Evolutionary conservation across 2,329 filamentous ascomycete genomes (phyloP).

Genomic region (Fusarium vanettenii): DNA sequence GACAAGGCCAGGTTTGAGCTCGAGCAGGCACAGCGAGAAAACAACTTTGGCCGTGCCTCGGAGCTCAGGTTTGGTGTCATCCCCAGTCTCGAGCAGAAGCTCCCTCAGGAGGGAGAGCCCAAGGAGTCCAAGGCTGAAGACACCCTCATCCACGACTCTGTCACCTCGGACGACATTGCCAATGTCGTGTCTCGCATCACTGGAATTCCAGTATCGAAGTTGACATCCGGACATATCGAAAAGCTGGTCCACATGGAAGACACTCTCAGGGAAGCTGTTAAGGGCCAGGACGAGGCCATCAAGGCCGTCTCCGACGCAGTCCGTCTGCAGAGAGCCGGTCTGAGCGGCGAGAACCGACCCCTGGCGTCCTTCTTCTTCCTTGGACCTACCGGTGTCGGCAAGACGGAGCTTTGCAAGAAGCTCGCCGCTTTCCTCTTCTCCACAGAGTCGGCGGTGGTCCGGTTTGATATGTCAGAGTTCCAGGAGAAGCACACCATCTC

Average conservation of each 20-base stretch:
- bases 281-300: conserved; percentile 94
- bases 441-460: conserved; percentile 87
- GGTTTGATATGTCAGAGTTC: conserved; percentile 98
- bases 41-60: conserved; percentile 90
- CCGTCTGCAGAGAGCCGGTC: conserved; percentile 89
- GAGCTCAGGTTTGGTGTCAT: conserved; percentile 92
- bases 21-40: conserved; percentile 86
- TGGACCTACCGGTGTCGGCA: conserved; percentile 94
- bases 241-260: conserved; percentile 98
- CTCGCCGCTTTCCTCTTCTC: conserved; percentile 94
- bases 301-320: conserved; percentile 93
- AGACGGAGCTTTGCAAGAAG: conserved; percentile 97
- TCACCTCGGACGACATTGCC: conserved; percentile 95
- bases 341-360: conserved; percentile 91
- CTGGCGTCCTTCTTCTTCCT: conserved; percentile 98
- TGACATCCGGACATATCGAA: conserved; percentile 93
- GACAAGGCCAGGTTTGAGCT: conserved; percentile 88
- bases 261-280: conserved; percentile 82
- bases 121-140: conserved; percentile 53
- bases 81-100: conserved; percentile 79
- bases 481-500: conserved; percentile 98
- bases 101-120: conserved; percentile 78
- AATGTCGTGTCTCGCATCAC: conserved; percentile 91
- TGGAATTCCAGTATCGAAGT: conserved; percentile 90
- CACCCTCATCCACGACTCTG: conserved; percentile 87